Base-by-base conservation (phyloP, 176 grass and related monocot species). In the Olyra latifolia region DNA sequence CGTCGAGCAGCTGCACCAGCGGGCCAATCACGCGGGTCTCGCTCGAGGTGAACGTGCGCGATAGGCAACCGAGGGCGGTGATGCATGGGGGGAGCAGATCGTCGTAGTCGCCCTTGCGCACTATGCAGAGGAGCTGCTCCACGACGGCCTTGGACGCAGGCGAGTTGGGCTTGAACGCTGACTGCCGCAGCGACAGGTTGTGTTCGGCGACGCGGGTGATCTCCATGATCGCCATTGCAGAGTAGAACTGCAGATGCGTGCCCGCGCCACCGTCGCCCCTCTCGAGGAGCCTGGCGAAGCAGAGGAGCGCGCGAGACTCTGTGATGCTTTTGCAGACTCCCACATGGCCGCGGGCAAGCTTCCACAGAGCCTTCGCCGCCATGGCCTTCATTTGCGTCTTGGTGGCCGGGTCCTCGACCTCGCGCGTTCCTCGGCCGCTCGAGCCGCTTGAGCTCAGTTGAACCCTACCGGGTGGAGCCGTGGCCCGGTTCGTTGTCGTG, bases 341-440 rank as follows among this genome's bases (percentile, higher is more conserved):
- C 7, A 69, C 48, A 52, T 92, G 89, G 66, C 72, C 83, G 23
- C 77, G 84, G 48, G 92, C 89, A 17, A 97, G 87, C 55, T 72
- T 84, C 87, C 89, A 97, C 17, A 97, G 78, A 6, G 92, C 95
- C 61, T 94, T 87, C 41, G 95, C 95, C n/a, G 91, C 95, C 95
- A 91, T 97, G 65, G 92, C 89, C 88, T 97, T 94, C 85, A 97
- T 83, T 14, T 54, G 30, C 7, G 85, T 79, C 82, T 94, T 97
- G 28, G 82, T 88, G 25, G 70, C 86, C 27, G 87, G 84, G 75
- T 92, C 91, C 70, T 92, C 95, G 47, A 68, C 68, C 53, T 85
- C 74, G 62, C 85, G 87, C 42, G 50, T 60, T 40, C 88, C 84
- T 27, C 74, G 89, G 38, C 66, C 69, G 23, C 70, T 74, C 6